Evolutionary conservation across 305 asterid species (phyloP), one percentile per base, ranked within the genome.

Genomic region (Ajuga reptans): DNA sequence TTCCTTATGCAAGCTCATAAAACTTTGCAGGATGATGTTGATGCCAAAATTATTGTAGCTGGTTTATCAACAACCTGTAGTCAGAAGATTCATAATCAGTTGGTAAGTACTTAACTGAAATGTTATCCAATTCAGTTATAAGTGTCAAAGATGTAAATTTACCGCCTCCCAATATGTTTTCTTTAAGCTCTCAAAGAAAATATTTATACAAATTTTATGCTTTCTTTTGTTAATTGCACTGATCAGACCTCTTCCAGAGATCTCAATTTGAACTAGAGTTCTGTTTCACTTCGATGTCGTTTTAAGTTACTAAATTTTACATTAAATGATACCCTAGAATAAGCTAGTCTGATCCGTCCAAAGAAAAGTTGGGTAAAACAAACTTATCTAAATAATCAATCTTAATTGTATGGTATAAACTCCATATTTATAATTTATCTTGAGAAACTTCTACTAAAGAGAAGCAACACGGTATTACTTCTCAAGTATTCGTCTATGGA

Each of bases 71-170:
- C 89, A 77, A 89, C 98, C 50, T 94, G 99, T 67, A 94, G 99
- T 78, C 99, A 94, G 90, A 94, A 94, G 87, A 89, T 94, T 82
- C 99, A 94, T 74, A 94, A 94, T 76, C 98, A 94, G 78, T 78
- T 94, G 98, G 99, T 81, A 78, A 70, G 45, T 53, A 12, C 14
- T 43, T 49, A 49, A 11, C 9, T 59, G 34, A 59, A 46, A 63
- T 77, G 33, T 49, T 55, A 14, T 17, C 55, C 47, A 45, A 69
- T 18, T 67, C 46, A 60, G 14, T 55, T 61, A 36, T 51, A 45
- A 52, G 53, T 47, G 14, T 58, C 36, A 8, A 42, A 37, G 46
- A 21, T 52, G 60, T 31, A 39, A 47, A 39, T 56, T 64, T n/a
- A 11, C 4, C 18, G 49, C 33, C 27, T 14, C 41, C 12, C 33